These are phyloP conservation scores for Backusella psychrophila DNA, from an alignment of 192 early-diverging fungal genomes.

Conservation along the genomic window DNA sequence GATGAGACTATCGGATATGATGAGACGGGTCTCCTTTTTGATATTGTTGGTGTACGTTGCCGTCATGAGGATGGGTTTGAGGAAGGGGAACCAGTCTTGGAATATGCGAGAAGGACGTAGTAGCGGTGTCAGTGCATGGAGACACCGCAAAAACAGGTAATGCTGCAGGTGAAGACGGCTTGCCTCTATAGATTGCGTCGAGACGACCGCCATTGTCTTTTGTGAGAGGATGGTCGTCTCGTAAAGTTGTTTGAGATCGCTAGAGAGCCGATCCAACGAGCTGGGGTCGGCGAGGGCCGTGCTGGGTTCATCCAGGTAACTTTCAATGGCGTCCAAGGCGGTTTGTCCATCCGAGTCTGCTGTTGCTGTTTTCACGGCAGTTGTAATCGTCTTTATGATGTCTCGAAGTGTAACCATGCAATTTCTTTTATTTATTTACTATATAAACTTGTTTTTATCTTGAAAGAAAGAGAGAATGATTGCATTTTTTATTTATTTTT, in stretches of 20 bases:
- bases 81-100: slow-evolving; percentile 17
- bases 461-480: background rate
- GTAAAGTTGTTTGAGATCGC: slow-evolving; percentile 19
- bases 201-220: slow-evolving; percentile 16
- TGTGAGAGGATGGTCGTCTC: background rate
- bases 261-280: slow-evolving; percentile 29
- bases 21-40: slow-evolving; percentile 25
- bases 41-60: slow-evolving; percentile 25
- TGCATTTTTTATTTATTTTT: too few species aligned
- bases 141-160: slow-evolving; percentile 17
- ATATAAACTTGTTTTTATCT: background rate
- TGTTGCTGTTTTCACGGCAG: background rate
- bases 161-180: slow-evolving; percentile 25
- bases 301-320: slow-evolving; percentile 31
- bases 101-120: slow-evolving; percentile 25
- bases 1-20: slow-evolving; percentile 26
- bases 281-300: background rate
- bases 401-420: slow-evolving; percentile 9
- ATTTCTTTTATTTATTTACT: background rate
- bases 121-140: slow-evolving; percentile 21
- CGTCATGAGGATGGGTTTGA: slow-evolving; percentile 29
- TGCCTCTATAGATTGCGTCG: slow-evolving; percentile 1
- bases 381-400: slow-evolving; percentile 7
- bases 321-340: slow-evolving; percentile 30
- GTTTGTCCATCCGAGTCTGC: slow-evolving; percentile 17